Conservation (phyloP, 2,329 filamentous ascomycete species). For the Cladophialophora exuberans region DNA sequence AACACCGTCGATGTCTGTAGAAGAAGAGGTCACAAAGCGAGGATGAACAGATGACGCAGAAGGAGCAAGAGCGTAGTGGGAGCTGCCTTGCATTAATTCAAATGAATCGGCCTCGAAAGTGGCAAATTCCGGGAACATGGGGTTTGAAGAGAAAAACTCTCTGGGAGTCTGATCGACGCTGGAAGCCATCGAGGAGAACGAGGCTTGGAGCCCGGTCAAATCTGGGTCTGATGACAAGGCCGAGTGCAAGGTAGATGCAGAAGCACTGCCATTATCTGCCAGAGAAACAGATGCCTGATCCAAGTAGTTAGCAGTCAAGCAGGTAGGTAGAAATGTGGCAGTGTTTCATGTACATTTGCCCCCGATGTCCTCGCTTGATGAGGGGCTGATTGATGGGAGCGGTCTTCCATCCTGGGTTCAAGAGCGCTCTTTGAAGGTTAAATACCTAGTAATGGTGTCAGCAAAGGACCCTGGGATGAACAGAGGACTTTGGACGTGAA, state of each 20-base stretch:
- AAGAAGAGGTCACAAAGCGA: constrained; percentile 5
- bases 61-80: constrained; percentile 13
- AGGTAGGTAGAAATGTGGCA: constrained; percentile 11
- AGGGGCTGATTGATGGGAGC: constrained; percentile 8
- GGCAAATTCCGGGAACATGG: constrained; percentile 10
- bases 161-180: constrained; percentile 13
- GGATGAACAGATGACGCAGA: constrained; percentile 9
- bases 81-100: constrained; percentile 11
- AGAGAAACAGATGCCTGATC: constrained; percentile 18
- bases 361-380: constrained; percentile 5
- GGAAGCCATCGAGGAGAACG: constrained; percentile 18
- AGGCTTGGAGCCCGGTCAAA: constrained; percentile 23
- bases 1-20: constrained; percentile 10
- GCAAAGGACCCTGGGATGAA: background rate
- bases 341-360: constrained; percentile 25
- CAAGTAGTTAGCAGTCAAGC: constrained; percentile 11
- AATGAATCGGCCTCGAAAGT: constrained; percentile 10
- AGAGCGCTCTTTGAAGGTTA: background rate
- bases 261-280: constrained; percentile 24
- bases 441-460: background rate
- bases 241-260: constrained; percentile 13
- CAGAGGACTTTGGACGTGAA: background rate
- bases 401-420: constrained; percentile 7
- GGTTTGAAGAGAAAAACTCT: constrained; percentile 9
- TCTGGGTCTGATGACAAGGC: constrained; percentile 22